A percentile compares a stretch with the other conserved stretches of the same genome.
These are phyloP conservation scores for Rutidosis leptorrhynchoides DNA, from an alignment of 129 eudicot genomes.

Conservation along the genomic window DNA sequence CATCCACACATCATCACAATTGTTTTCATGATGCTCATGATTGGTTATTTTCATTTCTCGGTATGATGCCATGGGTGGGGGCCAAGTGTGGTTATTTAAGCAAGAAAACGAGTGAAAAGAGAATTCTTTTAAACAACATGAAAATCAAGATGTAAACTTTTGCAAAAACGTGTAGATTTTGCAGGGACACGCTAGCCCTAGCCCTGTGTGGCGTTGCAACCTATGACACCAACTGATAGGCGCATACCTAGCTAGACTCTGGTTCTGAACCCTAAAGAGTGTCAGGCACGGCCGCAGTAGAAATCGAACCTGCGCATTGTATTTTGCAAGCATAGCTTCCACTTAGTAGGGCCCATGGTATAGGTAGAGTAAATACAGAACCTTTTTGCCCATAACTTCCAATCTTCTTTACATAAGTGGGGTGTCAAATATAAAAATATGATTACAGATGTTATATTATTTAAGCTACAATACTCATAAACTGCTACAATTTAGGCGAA, in stretches of 20 bases:
- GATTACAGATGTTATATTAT: neutral
- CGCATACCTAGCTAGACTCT: no score
- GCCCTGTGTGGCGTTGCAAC: no score
- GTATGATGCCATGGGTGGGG: neutral
- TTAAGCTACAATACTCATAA: no score
- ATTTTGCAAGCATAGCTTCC: no score
- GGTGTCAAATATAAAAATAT: neutral
- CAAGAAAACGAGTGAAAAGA: slow-evolving; percentile 8
- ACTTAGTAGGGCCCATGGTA: no score
- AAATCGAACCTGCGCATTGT: no score
- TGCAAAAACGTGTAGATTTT: no score
- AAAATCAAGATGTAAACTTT: slow-evolving; percentile 4
- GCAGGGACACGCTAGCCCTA: no score
- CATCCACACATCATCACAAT: slow-evolving; percentile 14
- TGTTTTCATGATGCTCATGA: slow-evolving; percentile 26
- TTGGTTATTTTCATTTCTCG: neutral
- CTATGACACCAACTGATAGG: no score
- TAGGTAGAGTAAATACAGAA: neutral
- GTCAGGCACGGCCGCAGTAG: no score
- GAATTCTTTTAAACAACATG: slow-evolving; percentile 16
- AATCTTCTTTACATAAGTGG: neutral
- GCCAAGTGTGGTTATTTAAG: slow-evolving; percentile 15
- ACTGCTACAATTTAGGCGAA: neutral
- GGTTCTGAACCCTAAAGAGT: no score
- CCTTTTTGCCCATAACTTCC: neutral